Base-by-base conservation (phyloP, 306 rosid species). In the Rosa rugosa region DNA sequence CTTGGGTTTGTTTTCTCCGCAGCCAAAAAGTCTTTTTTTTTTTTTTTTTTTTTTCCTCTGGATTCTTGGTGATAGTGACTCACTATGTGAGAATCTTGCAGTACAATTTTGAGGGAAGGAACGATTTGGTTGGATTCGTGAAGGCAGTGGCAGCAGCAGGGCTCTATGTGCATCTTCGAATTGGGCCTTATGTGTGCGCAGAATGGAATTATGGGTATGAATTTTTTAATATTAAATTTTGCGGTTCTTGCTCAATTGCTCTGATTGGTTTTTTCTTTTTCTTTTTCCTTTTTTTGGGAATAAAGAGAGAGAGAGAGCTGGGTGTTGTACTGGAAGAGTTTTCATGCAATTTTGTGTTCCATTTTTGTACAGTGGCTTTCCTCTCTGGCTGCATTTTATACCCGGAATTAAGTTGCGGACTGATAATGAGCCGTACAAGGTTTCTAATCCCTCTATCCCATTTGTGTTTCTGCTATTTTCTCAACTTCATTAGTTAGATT, bases 161-260 rank as follows among this genome's bases (percentile, higher is more conserved):
- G 38, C 86, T 92, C 12, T 92, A 91, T 76, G 92, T 86, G 73
- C 97, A 89, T 87, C 95, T 95, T 13, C 91, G 99, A 72, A 92
- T 95, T 79, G 99, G 99, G 68, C 99, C 99, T 14, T 95, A 95
- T 14, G 99, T 79, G 2, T 95, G 99, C 71, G 99, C 99, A 10
- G 99, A 95, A 82, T 95, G 99, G 99, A 95, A 95, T 86, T 95
- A 92, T 2, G 99, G 99, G 99, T 95, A 85, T 79, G 38, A 36
- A 16, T 3, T 14, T 18, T 38, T 66, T 38, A 27, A 2, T 22
- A 23, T 65, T 36, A 65, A 34, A 14, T 5, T 65, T 65, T 66
- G 10, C 38, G 5, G 69, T 34, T 63, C 42, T 63, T 27, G 66
- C 7, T 23, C 17, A 59, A 8, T 40, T 68, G 13, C 69, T 71